phyloP scores from a whole-genome alignment of 257 asterid genomes.

The Ilex aquifolium region DNA sequence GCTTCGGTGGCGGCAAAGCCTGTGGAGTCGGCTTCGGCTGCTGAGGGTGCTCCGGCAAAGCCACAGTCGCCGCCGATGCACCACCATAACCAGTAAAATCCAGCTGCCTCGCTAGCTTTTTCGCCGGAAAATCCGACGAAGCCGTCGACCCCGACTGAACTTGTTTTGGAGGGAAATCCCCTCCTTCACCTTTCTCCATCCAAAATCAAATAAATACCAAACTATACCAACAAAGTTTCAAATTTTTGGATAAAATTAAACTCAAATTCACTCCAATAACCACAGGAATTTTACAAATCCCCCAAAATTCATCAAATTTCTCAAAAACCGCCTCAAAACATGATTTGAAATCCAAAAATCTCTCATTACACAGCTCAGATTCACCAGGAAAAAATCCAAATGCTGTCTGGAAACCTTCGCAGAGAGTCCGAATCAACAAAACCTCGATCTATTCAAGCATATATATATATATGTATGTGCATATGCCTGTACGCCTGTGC shows the following conservation, averaged over 20 bases:
- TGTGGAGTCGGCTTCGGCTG: neutral
- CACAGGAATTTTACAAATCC: constrained; percentile 7
- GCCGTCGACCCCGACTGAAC: constrained; percentile 44
- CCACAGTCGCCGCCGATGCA: constrained; percentile 20
- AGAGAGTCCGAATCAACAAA: constrained; percentile 22
- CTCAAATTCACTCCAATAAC: constrained; percentile 14
- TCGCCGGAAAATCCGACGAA: constrained; percentile 24
- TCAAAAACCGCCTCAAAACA: constrained; percentile 3
- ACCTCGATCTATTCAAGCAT: constrained; percentile 17
- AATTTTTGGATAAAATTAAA: constrained; percentile 6
- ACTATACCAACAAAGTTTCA: constrained; percentile 7
- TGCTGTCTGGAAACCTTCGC: constrained; percentile 11
- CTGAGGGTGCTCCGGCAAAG: constrained; percentile 46
- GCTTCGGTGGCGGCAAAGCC: constrained; percentile 11
- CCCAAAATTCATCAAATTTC: constrained; percentile 19
- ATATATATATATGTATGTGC: neutral
- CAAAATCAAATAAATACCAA: constrained; percentile 6
- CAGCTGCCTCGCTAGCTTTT: constrained; percentile 48
- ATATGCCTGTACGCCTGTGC: constrained; percentile 7
- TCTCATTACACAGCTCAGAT: constrained; percentile 38
- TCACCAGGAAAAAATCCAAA: constrained; percentile 27
- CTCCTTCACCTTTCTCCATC: constrained; percentile 81
- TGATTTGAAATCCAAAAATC: constrained; percentile 9
- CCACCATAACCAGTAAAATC: constrained; percentile 37
- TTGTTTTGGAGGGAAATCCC: constrained; percentile 65